phyloP scores from a whole-genome alignment of 139 green algal species.

The Picochlorum sp. region DNA sequence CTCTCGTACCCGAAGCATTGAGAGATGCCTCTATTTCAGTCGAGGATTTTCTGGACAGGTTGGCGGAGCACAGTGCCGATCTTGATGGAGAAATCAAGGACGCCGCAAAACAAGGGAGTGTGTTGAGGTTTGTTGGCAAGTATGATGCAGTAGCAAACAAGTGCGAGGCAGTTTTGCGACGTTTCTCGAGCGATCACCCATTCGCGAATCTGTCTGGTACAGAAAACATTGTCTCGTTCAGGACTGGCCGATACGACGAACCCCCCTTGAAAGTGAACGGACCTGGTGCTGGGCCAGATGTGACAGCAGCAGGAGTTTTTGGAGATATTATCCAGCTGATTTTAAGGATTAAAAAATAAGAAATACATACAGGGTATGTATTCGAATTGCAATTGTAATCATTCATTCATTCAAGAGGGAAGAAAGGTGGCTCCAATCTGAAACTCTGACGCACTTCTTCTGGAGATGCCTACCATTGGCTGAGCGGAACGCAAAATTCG shows the following conservation, averaged over 20 bases:
- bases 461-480: too few relatives aligned
- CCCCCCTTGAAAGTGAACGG: constrained; percentile 76
- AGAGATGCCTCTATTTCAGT: constrained; percentile 7
- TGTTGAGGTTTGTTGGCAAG: constrained; percentile 82
- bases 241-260: constrained; percentile 57
- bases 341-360: background rate
- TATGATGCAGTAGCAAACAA: constrained; percentile 62
- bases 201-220: constrained; percentile 78
- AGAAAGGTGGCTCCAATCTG: too few relatives aligned
- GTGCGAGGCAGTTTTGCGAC: constrained; percentile 46
- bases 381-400: too few relatives aligned
- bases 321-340: constrained; percentile 74
- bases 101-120: constrained; percentile 55
- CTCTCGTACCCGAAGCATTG: constrained; percentile 67
- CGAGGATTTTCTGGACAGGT: constrained; percentile 61
- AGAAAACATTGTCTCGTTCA: constrained; percentile 91
- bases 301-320: constrained; percentile 92
- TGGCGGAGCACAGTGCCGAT: constrained; percentile 69
- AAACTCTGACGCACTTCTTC: too few relatives aligned
- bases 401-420: background rate
- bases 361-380: background rate
- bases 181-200: constrained; percentile 60
- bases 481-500: too few relatives aligned
- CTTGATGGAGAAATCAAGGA: constrained; percentile 50
- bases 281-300: constrained; percentile 76